These are phyloP conservation scores for Claviceps arundinis DNA, from an alignment of 2,329 filamentous ascomycete genomes.

Conservation along the genomic window DNA sequence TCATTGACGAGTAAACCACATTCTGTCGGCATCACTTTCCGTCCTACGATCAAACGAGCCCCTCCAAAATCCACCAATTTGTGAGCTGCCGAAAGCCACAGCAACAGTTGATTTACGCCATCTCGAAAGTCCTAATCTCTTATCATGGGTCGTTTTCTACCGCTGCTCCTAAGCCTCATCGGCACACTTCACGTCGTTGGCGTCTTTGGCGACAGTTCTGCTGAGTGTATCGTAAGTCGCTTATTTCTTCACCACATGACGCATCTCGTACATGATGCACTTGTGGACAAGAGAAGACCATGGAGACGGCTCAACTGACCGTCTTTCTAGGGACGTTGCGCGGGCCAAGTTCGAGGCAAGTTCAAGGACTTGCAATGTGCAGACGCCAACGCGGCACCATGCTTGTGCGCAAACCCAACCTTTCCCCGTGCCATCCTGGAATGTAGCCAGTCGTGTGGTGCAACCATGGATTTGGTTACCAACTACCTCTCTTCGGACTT, in stretches of 20 bases:
- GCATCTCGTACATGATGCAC: not conserved
- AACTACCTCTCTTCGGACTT: slow-evolving; percentile 10
- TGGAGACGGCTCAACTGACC: not conserved
- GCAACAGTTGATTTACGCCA: not conserved
- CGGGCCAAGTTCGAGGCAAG: slow-evolving; percentile 9
- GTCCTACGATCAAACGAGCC: not conserved
- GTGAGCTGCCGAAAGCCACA: not conserved
- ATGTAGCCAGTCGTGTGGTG: slow-evolving; percentile 20
- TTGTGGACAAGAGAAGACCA: not conserved
- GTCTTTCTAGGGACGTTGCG: slow-evolving; percentile 10
- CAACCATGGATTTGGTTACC: slow-evolving; percentile 11
- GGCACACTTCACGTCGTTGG: slow-evolving; percentile 15
- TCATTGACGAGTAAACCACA: not conserved
- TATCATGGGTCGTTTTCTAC: slow-evolving; percentile 6
- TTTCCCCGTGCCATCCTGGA: slow-evolving; percentile 26
- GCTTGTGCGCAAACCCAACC: slow-evolving; percentile 25
- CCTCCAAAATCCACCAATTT: not conserved
- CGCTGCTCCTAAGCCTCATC: slow-evolving; percentile 14
- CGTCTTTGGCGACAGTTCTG: slow-evolving; percentile 13
- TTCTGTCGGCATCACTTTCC: not conserved
- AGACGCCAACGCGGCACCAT: slow-evolving; percentile 20
- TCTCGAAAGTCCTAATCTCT: not conserved
- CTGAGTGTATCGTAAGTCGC: slow-evolving; percentile 20
- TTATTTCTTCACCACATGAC: not conserved
- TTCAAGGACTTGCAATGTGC: slow-evolving; percentile 14